Evolutionary conservation across 1,284 basidiomycete genomes (phyloP), one percentile per base, ranked within the genome.

Genomic region (Ganoderma multipileum): DNA sequence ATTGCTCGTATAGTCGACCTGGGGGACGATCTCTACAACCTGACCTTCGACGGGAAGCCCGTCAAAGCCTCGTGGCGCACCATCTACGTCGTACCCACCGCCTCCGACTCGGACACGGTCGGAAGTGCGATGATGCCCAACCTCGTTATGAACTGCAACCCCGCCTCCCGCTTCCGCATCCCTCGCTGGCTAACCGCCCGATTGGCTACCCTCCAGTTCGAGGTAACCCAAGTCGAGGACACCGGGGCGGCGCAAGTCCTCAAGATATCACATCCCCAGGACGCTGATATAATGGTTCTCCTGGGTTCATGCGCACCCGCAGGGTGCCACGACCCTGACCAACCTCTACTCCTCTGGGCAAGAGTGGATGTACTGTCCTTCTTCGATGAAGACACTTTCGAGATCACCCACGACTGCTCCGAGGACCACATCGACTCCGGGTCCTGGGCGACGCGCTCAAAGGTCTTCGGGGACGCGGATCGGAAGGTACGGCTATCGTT

Each of bases 21-120:
- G n/a, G n/a, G n/a, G n/a, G n/a, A n/a, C n/a, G n/a, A n/a, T n/a
- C n/a, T 39, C 18, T 20, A 67, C 66, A 52, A 67, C 26, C 30
- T 67, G 23, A 9, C 11, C 1, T 61, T 66, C 58, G 6, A 28
- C n/a, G 64, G 64, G 6, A 61, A 61, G 42, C 42, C 42, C 20
- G 39, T 66, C 58, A 52, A 20, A 26, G 58, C 47, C 18, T 6
- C 20, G 36, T 66, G 64, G 64, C 58, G 64, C 14, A 59, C 60
- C 42, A 20, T 63, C 55, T 67, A 60, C 33, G 30, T 62, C n/a
- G n/a, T n/a, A n/a, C n/a, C n/a, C n/a, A n/a, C n/a, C n/a, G n/a
- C n/a, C n/a, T n/a, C n/a, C n/a, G n/a, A n/a, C n/a, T n/a, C n/a
- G n/a, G n/a, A n/a, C n/a, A n/a, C n/a, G n/a, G n/a, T n/a, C n/a